Evolutionary conservation across 331 rosid genomes (phyloP), one percentile per base, ranked within the genome.

Genomic region (Acacia pycnantha): DNA sequence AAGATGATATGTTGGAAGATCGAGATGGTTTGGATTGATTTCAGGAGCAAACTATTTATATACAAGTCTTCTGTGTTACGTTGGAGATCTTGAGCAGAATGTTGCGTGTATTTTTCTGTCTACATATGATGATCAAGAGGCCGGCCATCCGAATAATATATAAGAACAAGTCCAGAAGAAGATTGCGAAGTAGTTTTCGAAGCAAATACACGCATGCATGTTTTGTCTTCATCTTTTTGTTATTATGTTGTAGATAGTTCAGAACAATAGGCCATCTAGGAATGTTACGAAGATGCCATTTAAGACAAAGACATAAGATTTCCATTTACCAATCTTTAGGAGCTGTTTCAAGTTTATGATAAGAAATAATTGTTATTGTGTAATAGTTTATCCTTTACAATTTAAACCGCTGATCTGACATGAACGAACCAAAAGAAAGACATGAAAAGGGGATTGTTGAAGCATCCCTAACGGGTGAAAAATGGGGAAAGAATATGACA

Each of bases 131-230:
- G 53, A 47, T 47, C 8, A 50, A 35, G 76, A 64, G 3, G 33
- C 33, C 33, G 79, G 80, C 77, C 70, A 35, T 43, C 22, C 16
- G 40, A 35, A 35, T 35, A 70, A 67, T 76, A n/a, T n/a, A n/a
- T n/a, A n/a, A n/a, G n/a, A n/a, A n/a, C n/a, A 69, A 72, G 53
- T 21, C 66, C 72, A 54, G 40, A 5, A 73, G 40, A 53, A 73
- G 22, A 61, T 66, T n/a, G 8, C 83, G 69, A 83, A 11, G 79
- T 35, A 16, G n/a, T 59, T 12, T 79, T 72, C 47, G 26, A 22
- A 37, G 33, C 15, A 31, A 31, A 31, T 31, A 31, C 33, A 3
- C 33, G 3, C 33, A 31, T 31, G 33, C 33, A 2, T 35, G 40
- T 35, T 35, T 35, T 35, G 40, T 24, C 33, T 22, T 58, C 24